Conservation (phyloP, 495 filamentous ascomycete genomes). For the Xylaria curta region DNA sequence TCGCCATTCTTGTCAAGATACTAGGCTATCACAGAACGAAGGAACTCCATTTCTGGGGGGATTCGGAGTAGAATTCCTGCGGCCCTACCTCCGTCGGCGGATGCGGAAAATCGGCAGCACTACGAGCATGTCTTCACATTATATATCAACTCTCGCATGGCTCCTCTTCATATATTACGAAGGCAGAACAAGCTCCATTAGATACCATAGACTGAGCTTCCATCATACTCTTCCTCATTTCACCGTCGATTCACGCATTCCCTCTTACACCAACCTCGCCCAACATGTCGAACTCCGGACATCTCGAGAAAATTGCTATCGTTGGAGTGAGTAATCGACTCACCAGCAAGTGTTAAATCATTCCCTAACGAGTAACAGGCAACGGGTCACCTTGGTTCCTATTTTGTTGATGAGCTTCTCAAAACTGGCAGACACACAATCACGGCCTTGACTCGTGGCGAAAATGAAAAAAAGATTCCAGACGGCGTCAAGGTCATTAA, state of each 20-base stretch:
- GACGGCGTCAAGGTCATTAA: conserved; percentile 40
- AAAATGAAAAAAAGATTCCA: conserved; percentile 39
- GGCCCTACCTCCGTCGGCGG: neutral
- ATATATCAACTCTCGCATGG: neutral
- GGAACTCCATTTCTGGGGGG: neutral
- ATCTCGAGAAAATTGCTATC: conserved; percentile 53
- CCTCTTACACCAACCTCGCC: neutral
- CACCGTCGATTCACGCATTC: neutral
- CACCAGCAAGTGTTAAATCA: neutral
- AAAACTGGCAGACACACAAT: conserved; percentile 50
- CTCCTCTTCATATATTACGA: neutral
- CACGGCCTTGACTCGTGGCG: conserved; percentile 50
- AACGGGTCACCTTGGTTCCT: conserved; percentile 55
- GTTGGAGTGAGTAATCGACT: conserved; percentile 48
- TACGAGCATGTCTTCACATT: neutral
- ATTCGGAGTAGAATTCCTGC: neutral
- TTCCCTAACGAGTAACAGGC: conserved; percentile 44
- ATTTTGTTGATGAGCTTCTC: conserved; percentile 53
- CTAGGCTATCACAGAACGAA: neutral
- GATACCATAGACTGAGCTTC: neutral
- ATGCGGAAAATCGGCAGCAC: neutral
- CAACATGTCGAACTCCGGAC: conserved; percentile 31
- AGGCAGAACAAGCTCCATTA: neutral
- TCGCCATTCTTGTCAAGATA: neutral
- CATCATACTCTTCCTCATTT: neutral